phyloP scores from a whole-genome alignment of 2,329 filamentous ascomycete genomes.

The Purpureocillium takamizusanense region DNA sequence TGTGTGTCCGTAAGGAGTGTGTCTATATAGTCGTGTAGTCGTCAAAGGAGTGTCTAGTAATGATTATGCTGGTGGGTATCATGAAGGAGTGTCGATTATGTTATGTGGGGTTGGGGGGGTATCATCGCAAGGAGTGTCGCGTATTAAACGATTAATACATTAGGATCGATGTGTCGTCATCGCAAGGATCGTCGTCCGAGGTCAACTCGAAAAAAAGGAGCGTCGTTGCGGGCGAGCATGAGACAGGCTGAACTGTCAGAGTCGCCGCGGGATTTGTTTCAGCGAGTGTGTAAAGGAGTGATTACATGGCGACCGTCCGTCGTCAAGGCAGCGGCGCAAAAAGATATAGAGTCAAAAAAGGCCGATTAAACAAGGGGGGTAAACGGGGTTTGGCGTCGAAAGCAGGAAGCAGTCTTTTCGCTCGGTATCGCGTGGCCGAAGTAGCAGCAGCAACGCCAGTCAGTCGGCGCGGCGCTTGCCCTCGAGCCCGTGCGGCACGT shows the following conservation, averaged over 20 bases:
- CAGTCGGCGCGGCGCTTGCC: conserved; percentile 23
- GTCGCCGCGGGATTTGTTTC: conserved; percentile 8
- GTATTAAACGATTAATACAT: conserved; percentile 20
- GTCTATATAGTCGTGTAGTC: conserved; percentile 28
- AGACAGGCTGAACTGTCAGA: conserved; percentile 4
- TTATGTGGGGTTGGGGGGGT: conserved; percentile 11
- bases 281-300: conserved; percentile 27
- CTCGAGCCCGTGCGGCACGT: conserved; percentile 11
- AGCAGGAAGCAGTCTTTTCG: conserved; percentile 6
- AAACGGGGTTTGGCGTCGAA: too few relatives aligned
- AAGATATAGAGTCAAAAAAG: neutral
- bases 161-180: conserved; percentile 9
- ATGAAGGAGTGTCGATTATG: conserved; percentile 18
- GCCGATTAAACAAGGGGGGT: neutral
- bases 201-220: conserved; percentile 19
- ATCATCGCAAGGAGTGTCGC: conserved; percentile 22
- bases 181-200: conserved; percentile 21
- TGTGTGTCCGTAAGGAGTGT: conserved; percentile 9
- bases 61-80: conserved; percentile 18
- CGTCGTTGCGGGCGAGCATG: conserved; percentile 8
- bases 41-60: conserved; percentile 25
- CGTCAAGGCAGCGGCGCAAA: conserved; percentile 8
- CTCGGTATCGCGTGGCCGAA: too few relatives aligned
- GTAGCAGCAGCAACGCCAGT: conserved; percentile 11
- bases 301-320: conserved; percentile 25